Percentiles rank a stretch among this genome's conserved stretches.
phyloP scores from a whole-genome alignment of 371 early-diverging fungal species.

The Capillidium heterosporum region DNA sequence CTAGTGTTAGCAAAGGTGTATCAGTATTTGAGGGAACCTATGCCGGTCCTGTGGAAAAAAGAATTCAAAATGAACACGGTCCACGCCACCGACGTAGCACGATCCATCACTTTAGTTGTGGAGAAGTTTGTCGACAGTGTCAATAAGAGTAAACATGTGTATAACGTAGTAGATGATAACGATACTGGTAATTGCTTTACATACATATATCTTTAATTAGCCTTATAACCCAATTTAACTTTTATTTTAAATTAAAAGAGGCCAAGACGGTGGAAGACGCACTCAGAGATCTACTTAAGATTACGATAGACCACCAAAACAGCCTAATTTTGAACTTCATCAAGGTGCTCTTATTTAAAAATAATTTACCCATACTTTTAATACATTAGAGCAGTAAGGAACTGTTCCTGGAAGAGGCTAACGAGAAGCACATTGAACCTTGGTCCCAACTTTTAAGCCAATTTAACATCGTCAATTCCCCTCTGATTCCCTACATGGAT shows the following conservation, averaged over 20 bases:
- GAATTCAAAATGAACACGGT: constrained; percentile 81
- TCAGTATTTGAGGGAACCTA: constrained; percentile 53
- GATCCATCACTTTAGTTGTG: constrained; percentile 53
- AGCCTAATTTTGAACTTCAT: constrained; percentile 58
- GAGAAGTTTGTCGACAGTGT: constrained; percentile 27
- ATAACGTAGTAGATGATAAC: constrained; percentile 61
- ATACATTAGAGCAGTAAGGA: constrained; percentile 43
- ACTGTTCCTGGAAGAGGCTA: constrained; percentile 70
- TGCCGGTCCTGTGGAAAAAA: constrained; percentile 83
- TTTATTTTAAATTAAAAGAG: constrained; percentile 27
- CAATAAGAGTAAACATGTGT: constrained; percentile 23
- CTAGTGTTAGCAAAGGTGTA: constrained; percentile 84
- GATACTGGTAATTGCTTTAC: constrained; percentile 34
- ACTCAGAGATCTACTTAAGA: constrained; percentile 53
- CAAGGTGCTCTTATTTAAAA: constrained; percentile 29
- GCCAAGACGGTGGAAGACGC: constrained; percentile 57
- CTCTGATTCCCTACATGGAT: constrained; percentile 87
- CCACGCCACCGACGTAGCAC: constrained; percentile 70
- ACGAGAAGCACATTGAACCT: constrained; percentile 73
- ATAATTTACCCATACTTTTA: background rate
- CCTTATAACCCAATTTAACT: background rate
- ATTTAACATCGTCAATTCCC: constrained; percentile 53
- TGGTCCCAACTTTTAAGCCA: constrained; percentile 40
- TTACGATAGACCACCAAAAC: constrained; percentile 69
- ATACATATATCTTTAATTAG: background rate